Evolutionary conservation across 768 basidiomycete genomes (phyloP).

Genomic region (Amanita rimosa): DNA sequence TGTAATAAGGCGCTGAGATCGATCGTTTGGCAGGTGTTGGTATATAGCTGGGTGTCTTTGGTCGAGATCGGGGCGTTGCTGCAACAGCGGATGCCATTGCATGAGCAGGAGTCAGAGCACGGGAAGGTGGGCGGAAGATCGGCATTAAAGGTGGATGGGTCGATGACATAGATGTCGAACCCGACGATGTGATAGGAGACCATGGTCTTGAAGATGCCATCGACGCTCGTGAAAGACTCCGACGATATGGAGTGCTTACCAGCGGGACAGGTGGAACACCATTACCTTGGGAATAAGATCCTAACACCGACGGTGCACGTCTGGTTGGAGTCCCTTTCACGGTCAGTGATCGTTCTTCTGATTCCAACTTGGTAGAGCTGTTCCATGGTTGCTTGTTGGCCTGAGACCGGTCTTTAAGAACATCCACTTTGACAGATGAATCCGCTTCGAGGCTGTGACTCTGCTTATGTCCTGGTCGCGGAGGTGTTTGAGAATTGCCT

Average conservation of each 20-base stretch:
- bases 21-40: conserved; percentile 50
- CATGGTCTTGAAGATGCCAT: conserved; percentile 73
- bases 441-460: conserved; percentile 65
- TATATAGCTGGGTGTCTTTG: conserved; percentile 74
- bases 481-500: conserved; percentile 39
- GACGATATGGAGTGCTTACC: conserved; percentile 37
- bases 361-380: conserved; percentile 64
- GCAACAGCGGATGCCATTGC: conserved; percentile 21
- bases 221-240: conserved; percentile 64
- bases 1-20: conserved; percentile 34
- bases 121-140: conserved; percentile 37
- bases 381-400: conserved; percentile 58
- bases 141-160: conserved; percentile 26
- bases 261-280: conserved; percentile 36
- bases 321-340: conserved; percentile 40
- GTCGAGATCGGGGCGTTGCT: conserved; percentile 52
- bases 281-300: conserved; percentile 22
- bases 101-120: conserved; percentile 48
- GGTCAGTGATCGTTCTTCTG: conserved; percentile 34
- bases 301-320: conserved; percentile 36
- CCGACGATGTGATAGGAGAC: conserved; percentile 65
- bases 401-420: conserved; percentile 22
- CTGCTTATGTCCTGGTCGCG: conserved; percentile 53
- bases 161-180: conserved; percentile 56
- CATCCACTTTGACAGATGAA: conserved; percentile 31